Base-by-base conservation (phyloP, 2,329 filamentous ascomycete genomes). In the Fusarium verticillioides region DNA sequence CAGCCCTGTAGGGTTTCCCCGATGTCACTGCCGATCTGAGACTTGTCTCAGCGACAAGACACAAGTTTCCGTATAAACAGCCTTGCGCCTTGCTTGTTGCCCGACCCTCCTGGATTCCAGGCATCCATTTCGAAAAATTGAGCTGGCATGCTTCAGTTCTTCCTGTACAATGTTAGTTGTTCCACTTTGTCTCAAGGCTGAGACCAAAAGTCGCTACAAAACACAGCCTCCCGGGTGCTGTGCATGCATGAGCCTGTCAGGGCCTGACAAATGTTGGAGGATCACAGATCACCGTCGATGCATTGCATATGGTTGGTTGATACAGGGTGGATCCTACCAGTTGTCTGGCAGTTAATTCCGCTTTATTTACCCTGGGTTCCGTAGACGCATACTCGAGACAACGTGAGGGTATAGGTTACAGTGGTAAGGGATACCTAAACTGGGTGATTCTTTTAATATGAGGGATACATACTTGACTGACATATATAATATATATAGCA, bases 181-280 rank as follows among this genome's bases (percentile, higher is more conserved):
- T 77, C 75, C 71, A 77, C 75, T 77, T 77, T 54, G 34, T 57
- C 61, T 66, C 74, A 74, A 72, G 76, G 75, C 76, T 78, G 76
- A 78, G 73, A 67, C 64, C 56, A 49, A 15, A 64, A 64, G 60
- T 74, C 59, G 66, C 66, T 61, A 49, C 58, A 52, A 47, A 61
- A 59, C 75, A 76, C 62, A 76, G 66, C 63, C 66, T 67, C 63
- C 66, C 59, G n/a, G 39, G 34, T 61, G 54, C 63, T 60, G 54
- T 60, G 61, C 63, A 67, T 71, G 54, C 62, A 70, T 50, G 54
- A 47, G 56, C 63, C 52, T 47, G 34, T 56, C 56, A 62, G 63
- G 65, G 28, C 57, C 49, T 61, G 63, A 39, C 44, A 69, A 63
- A 39, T 46, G 46, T 39, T 57, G 63, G 57, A 60, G 60, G 64